These are phyloP conservation scores for Lachancea sp. DNA, from an alignment of 805 yeast species.

Conservation along the genomic window DNA sequence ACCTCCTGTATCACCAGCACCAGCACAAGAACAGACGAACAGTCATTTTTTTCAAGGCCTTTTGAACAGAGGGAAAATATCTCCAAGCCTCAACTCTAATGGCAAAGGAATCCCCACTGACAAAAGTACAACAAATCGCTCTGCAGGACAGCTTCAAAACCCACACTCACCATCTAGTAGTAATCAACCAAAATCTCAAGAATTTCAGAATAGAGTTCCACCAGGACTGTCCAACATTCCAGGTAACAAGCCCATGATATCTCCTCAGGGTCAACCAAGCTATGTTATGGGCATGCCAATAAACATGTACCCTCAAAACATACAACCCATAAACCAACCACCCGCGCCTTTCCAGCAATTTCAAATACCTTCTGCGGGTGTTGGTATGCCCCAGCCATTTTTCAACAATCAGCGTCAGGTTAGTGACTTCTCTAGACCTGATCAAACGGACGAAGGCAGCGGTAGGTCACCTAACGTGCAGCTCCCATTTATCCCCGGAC, in stretches of 20 bases:
- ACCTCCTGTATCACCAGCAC: conserved; percentile 1
- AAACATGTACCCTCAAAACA: conserved; percentile 15
- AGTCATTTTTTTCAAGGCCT: conserved; percentile 29
- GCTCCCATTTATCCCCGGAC: conserved; percentile 23
- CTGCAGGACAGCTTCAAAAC: conserved; percentile 2
- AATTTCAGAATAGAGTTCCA: conserved; percentile 4
- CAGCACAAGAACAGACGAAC: conserved; percentile 18
- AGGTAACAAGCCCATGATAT: not conserved
- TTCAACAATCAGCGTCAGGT: conserved; percentile 5
- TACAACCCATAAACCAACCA: conserved; percentile 11
- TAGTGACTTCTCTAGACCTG: not conserved
- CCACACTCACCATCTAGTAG: conserved; percentile 12
- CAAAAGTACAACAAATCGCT: not conserved
- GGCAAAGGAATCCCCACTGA: not conserved
- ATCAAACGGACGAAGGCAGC: conserved; percentile 3
- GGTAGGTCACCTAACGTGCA: conserved; percentile 13
- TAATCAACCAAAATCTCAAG: conserved; percentile 2
- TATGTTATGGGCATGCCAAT: conserved; percentile 23
- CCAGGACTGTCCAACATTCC: conserved; percentile 8
- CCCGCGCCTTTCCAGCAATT: conserved; percentile 18
- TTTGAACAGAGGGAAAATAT: conserved; percentile 25
- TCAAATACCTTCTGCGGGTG: conserved; percentile 15
- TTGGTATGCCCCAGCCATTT: conserved; percentile 9
- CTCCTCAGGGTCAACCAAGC: conserved; percentile 10
- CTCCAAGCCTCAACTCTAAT: conserved; percentile 1